phyloP scores from a whole-genome alignment of 192 early-diverging fungal species.

The Podila minutissima region DNA sequence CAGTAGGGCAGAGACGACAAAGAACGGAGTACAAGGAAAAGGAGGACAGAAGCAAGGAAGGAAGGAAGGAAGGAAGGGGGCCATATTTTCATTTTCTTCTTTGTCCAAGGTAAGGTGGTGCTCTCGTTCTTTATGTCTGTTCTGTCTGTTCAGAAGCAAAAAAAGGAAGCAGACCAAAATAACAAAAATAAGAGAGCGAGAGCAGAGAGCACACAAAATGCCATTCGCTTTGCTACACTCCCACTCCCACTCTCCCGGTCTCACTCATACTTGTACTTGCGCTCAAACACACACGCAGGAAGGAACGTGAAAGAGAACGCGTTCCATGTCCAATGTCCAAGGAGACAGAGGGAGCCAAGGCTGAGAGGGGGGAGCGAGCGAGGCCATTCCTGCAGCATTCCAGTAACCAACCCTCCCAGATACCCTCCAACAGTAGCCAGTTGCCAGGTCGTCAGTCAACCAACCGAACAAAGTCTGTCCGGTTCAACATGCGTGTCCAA shows the following conservation, averaged over 20 bases:
- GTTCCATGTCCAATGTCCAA: constrained; percentile 7
- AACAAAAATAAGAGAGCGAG: constrained; percentile 6
- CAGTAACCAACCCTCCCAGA: not conserved
- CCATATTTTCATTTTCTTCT: not conserved
- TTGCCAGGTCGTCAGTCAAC: no score
- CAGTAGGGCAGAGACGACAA: not conserved
- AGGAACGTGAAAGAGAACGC: not conserved
- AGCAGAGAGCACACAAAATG: not conserved
- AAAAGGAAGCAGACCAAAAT: constrained; percentile 1
- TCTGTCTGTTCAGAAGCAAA: not conserved
- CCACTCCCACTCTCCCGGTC: no score
- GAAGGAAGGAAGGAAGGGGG: not conserved
- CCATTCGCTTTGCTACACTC: not conserved
- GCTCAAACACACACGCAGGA: not conserved
- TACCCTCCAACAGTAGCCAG: no score
- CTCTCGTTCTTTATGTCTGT: not conserved
- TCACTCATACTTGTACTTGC: no score
- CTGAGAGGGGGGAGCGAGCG: not conserved
- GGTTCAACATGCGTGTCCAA: no score
- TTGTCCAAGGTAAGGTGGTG: not conserved
- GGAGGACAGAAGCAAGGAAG: not conserved
- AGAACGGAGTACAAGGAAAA: not conserved
- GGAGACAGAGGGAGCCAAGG: constrained; percentile 3
- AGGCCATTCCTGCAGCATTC: not conserved
- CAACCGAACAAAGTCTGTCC: no score